Base-by-base conservation (phyloP, 163 green algal species). In the Chlorella variabilis region DNA sequence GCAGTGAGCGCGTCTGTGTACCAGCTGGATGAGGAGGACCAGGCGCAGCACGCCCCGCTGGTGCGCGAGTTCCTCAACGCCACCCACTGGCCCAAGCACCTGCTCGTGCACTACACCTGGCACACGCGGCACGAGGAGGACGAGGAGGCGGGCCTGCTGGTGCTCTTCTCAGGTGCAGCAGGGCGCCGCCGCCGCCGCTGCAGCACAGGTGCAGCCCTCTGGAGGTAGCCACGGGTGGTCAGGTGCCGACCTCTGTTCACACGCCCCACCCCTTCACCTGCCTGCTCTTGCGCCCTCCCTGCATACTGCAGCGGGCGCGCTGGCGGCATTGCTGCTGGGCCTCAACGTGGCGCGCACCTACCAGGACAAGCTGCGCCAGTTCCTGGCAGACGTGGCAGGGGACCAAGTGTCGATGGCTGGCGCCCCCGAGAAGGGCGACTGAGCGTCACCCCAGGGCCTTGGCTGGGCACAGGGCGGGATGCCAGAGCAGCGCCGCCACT, bases 71-170 rank as follows among this genome's bases (percentile, higher is more conserved):
- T 92, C 58, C 36, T 68, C 36, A 94, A 97, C 76, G 74, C 78
- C 38, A 92, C 83, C 4, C 82, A 89, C 45, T 97, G 94, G 94
- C 94, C 94, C 59, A 97, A 97, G 82, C 93, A 96, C 78, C 74
- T 97, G 76, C 84, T 96, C 59, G 80, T 97, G 36, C 27, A 90
- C 65, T 92, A 91, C 84, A 63, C 8, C 18, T 95, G 91, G 87
- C 56, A 73, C 18, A 78, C 87, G 9, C 68, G 78, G 48, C 82
- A 91, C 41, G 82, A 91, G 17, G 83, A 93, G 63, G 84, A 94
- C 67, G 73, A 88, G 39, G 81, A 92, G 48, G 71, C 77, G 1
- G 92, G 85, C 5, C 74, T 95, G 62, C 85, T 90, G 41, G 71
- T 93, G 41, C 70, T 94, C 0, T 92, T 94, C 41, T 82, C 78